Evolutionary conservation across 306 rosid genomes (phyloP), one percentile per base, ranked within the genome.

Genomic region (Quercus robur): DNA sequence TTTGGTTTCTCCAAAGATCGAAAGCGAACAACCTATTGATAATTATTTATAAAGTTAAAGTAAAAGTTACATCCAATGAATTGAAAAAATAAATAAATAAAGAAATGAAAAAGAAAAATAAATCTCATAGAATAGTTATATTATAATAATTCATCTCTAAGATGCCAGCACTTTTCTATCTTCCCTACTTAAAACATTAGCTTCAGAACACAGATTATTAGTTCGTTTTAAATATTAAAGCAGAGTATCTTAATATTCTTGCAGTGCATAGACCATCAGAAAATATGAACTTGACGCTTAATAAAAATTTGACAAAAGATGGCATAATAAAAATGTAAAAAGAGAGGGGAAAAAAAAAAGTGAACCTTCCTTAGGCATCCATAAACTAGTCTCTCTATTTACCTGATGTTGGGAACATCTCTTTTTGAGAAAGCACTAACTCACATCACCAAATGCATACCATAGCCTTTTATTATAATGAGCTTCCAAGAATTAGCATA

Each of bases 1-100:
- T 87, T 81, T 6, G 90, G 86, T 75, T 84, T 87, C 73, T 87
- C 88, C 2, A 87, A 76, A 7, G 86, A 79, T 28, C 88, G 88
- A 41, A 84, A 87, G 57, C 75, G 88, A 81, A 87, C 90, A 78
- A 87, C 82, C 88, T 87, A 77, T 54, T 19, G 12, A 33, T 35
- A 28, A 49, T 72, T 51, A 19, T 49, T 25, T 51, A 6, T 52
- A 5, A 14, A n/a, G 75, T 23, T 19, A 71, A 26, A 21, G 38
- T 35, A 26, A 6, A 68, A 31, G 15, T 14, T 6, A 25, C 5
- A 52, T 6, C 23, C 58, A 49, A 23, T 51, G n/a, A 71, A 72
- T 28, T 17, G 58, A 38, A 38, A 7, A 7, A 38, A 38, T 7
- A 38, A 38, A 38, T 2, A 38, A 38, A 38, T 2, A 38, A 38